phyloP scores from a whole-genome alignment of 331 rosid genomes.

The Acacia pycnantha region DNA sequence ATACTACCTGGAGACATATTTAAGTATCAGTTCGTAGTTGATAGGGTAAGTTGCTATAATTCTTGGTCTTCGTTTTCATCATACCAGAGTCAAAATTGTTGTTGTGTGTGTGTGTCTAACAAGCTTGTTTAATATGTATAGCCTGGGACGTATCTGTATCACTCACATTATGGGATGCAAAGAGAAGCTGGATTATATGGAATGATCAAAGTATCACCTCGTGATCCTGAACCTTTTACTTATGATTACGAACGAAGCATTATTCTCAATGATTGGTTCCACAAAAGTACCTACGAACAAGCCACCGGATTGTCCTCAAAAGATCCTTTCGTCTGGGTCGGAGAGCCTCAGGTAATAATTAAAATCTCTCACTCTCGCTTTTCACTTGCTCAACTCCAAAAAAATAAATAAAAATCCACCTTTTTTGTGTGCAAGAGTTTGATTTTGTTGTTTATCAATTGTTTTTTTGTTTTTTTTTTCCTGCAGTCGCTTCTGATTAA shows the following conservation, averaged over 20 bases:
- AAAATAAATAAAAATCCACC: neutral
- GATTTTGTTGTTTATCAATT: neutral
- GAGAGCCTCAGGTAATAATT: conserved; percentile 69
- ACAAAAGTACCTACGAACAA: conserved; percentile 60
- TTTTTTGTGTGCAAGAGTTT: neutral
- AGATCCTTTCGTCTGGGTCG: conserved; percentile 50
- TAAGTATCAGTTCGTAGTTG: conserved; percentile 69
- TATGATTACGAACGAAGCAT: conserved; percentile 77
- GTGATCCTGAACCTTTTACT: conserved; percentile 65
- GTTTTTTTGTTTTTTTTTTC: no score
- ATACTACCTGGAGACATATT: conserved; percentile 75
- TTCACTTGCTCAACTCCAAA: neutral
- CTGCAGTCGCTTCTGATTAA: conserved; percentile 79
- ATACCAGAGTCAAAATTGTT: neutral
- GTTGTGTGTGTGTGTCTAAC: neutral
- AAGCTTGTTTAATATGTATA: conserved; percentile 19
- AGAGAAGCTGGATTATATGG: conserved; percentile 83
- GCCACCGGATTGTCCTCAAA: conserved; percentile 60
- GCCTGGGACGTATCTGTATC: conserved; percentile 91
- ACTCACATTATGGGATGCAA: conserved; percentile 94
- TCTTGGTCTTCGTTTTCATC: neutral
- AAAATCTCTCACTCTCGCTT: neutral
- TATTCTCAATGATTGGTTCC: conserved; percentile 84
- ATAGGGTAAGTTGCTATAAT: conserved; percentile 51
- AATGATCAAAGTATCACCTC: conserved; percentile 58